Base-by-base conservation (phyloP, 1,284 basidiomycete genomes). In the Erythrobasidium hasegawianum region DNA sequence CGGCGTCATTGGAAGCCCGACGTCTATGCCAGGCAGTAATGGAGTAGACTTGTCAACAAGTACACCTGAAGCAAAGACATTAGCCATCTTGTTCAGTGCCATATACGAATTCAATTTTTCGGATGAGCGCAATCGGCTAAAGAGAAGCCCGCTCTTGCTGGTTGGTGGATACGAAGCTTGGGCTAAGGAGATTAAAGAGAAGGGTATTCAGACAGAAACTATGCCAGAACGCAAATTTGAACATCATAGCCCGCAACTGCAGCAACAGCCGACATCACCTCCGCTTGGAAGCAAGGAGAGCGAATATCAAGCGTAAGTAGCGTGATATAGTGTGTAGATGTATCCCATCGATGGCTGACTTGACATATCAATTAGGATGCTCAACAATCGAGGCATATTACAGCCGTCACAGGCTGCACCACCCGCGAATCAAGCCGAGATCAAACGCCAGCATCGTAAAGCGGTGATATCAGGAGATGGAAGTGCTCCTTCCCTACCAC, bases 141-240 rank as follows among this genome's bases (percentile, higher is more conserved):
- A 87, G 73, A 82, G 88, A 49, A 83, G 85, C 70, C 94, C 95
- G 0, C 85, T 91, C 75, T 78, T 97, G 68, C 83, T 98, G 18
- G 81, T 88, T 8, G 95, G 95, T 0, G 95, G 95, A 1, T 81
- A 91, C 60, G 83, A 87, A 50, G 87, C 86, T 0, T 98, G 94
- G 93, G 83, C 82, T 71, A 80, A 80, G 61, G 84, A 87, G 59
- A 80, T 89, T 59, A 83, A 84, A 0, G 81, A 81, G 2, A 75
- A 78, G 3, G 83, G 83, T 8, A 69, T 76, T 60, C 74, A 85
- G 43, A 72, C 29, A 75, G 77, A 64, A 14, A 33, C 52, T 7
- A 49, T 56, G 26, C 8, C 20, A 14, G 33, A 57, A 18, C 56
- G 27, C 41, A 22, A 55, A 47, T 57, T 50, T 39, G 53, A 56